Evolutionary conservation across 768 basidiomycete genomes (phyloP).

Genomic region (Phylloporus arenicola): DNA sequence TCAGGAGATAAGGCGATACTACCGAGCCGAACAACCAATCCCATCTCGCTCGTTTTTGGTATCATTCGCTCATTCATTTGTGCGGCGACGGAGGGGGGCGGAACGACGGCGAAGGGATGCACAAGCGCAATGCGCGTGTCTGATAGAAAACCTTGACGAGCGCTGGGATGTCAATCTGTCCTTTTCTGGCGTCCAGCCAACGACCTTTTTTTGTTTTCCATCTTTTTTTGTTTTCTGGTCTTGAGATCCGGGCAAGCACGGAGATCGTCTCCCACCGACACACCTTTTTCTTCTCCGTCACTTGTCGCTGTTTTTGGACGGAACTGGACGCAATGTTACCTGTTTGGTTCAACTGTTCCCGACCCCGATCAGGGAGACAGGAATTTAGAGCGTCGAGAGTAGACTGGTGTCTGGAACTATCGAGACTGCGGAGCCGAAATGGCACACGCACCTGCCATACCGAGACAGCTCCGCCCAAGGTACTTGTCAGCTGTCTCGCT

Average conservation of each 20-base stretch:
- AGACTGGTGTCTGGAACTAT: background rate
- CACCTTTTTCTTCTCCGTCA: background rate
- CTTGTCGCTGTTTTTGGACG: background rate
- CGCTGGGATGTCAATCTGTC: background rate
- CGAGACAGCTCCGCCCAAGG: background rate
- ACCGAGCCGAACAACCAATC: slow-evolving; percentile 12
- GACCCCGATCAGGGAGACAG: background rate
- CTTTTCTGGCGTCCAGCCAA: background rate
- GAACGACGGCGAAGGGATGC: background rate
- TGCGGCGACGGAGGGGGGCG: slow-evolving; percentile 13
- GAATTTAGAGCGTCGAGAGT: background rate
- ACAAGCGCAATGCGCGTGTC: background rate
- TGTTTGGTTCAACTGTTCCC: background rate
- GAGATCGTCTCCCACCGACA: background rate
- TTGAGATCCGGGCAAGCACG: background rate
- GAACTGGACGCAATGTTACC: background rate
- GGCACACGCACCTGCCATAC: background rate
- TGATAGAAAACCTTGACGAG: background rate
- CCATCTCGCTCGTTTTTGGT: background rate
- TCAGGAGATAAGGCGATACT: slow-evolving; percentile 20
- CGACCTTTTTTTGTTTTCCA: background rate
- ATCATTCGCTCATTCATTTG: background rate
- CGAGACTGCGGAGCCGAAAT: background rate
- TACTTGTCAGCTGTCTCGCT: background rate
- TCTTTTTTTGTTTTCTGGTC: background rate